These are phyloP conservation scores for Berberis vulgaris DNA, from an alignment of 164 flowering plant genomes.

Conservation along the genomic window DNA sequence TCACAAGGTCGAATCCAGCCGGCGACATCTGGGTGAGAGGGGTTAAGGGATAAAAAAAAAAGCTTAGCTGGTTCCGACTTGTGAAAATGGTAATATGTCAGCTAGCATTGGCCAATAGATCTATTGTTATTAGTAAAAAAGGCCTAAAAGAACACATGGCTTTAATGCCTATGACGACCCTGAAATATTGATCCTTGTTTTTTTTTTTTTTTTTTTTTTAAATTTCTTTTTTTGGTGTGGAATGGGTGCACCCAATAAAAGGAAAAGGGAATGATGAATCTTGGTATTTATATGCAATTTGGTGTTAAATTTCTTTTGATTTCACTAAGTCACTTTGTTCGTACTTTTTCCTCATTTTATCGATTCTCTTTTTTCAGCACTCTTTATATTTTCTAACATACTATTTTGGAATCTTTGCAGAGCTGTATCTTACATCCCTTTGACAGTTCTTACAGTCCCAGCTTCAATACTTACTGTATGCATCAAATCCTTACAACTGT, in stretches of 20 bases:
- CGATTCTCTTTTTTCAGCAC: not conserved
- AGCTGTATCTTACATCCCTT: slow-evolving; percentile 38
- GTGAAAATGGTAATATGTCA: not conserved
- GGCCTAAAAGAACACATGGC: too few relatives aligned
- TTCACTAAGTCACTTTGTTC: not conserved
- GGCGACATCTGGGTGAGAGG: too few relatives aligned
- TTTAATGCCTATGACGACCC: too few relatives aligned
- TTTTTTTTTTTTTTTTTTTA: too few relatives aligned
- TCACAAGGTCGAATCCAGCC: too few relatives aligned
- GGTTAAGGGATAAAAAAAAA: too few relatives aligned
- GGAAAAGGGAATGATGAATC: not conserved
- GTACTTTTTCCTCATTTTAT: not conserved
- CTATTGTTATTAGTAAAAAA: too few relatives aligned
- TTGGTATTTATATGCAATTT: not conserved
- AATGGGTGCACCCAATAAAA: not conserved
- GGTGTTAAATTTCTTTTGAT: not conserved
- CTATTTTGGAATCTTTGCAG: slow-evolving; percentile 16
- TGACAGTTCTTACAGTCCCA: slow-evolving; percentile 40
- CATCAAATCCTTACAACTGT: slow-evolving; percentile 4
- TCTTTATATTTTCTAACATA: not conserved
- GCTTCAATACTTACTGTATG: slow-evolving; percentile 42
- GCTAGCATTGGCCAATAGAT: not conserved
- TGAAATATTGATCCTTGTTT: too few relatives aligned
- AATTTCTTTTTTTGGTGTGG: too few relatives aligned
- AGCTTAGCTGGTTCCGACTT: not conserved